Conservation (phyloP, 164 flowering plant species). For the Stephania japonica region DNA sequence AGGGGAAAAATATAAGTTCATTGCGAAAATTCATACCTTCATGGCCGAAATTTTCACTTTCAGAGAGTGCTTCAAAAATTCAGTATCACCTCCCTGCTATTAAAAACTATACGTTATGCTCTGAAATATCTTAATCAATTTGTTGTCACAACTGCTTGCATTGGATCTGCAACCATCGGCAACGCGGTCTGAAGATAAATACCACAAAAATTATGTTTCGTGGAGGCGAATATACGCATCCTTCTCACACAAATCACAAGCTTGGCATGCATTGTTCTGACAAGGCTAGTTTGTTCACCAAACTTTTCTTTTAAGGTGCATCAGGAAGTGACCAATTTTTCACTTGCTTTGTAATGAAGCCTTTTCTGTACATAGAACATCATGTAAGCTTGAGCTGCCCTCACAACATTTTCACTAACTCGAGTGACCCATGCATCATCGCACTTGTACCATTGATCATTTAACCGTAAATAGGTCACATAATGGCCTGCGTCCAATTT, state of each 20-base stretch:
- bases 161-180: slow-evolving; percentile 13
- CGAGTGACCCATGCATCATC: slow-evolving; percentile 88
- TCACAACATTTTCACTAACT: slow-evolving; percentile 62
- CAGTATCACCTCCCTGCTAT: slow-evolving; percentile 26
- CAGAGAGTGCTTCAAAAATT: slow-evolving; percentile 31
- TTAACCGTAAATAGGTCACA: slow-evolving; percentile 63
- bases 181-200: slow-evolving; percentile 10
- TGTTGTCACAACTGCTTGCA: slow-evolving; percentile 12
- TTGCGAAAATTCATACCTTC: slow-evolving; percentile 25
- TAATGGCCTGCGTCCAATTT: slow-evolving; percentile 85
- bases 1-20: slow-evolving; percentile 12
- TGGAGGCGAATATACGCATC: not conserved
- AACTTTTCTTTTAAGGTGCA: not conserved
- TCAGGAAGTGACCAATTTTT: slow-evolving; percentile 30
- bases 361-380: slow-evolving; percentile 78
- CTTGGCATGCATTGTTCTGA: slow-evolving; percentile 6
- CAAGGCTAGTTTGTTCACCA: slow-evolving; percentile 3
- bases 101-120: slow-evolving; percentile 9
- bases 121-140: slow-evolving; percentile 2
- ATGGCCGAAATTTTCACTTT: slow-evolving; percentile 17
- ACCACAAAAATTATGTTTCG: slow-evolving; percentile 11
- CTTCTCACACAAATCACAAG: not conserved
- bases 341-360: slow-evolving; percentile 58
- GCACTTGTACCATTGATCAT: slow-evolving; percentile 84
- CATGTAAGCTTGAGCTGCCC: slow-evolving; percentile 86